Conservation (phyloP, 805 yeast genomes). For the Kuraishia ogatae region DNA sequence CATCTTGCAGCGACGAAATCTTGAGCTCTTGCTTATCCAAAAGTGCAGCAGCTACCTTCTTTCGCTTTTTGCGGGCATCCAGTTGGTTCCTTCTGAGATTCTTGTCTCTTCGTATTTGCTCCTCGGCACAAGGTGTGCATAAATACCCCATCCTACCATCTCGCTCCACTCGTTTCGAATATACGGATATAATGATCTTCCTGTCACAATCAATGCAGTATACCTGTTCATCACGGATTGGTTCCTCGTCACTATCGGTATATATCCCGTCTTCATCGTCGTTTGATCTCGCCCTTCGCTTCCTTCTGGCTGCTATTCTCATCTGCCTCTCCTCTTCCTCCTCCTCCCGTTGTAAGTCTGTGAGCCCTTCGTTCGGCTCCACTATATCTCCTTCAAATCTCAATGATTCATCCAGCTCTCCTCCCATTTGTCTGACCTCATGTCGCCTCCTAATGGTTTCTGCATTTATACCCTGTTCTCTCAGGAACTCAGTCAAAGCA, state of each 20-base stretch:
- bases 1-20: conserved; percentile 70
- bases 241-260: conserved; percentile 11
- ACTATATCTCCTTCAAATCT: conserved; percentile 12
- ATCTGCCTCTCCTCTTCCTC: conserved; percentile 11
- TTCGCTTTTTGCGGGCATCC: conserved; percentile 64
- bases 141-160: conserved; percentile 51
- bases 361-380: conserved; percentile 3
- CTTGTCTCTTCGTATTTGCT: conserved; percentile 31
- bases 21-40: conserved; percentile 59
- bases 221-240: conserved; percentile 31
- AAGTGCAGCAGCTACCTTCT: conserved; percentile 76
- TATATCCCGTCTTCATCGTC: conserved; percentile 22
- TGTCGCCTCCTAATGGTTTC: conserved; percentile 53
- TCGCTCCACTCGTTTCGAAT: conserved; percentile 41
- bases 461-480: conserved; percentile 85
- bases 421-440: conserved; percentile 16
- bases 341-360: conserved; percentile 7
- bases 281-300: conserved; percentile 25
- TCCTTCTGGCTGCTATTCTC: conserved; percentile 6
- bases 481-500: conserved; percentile 81
- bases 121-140: conserved; percentile 54
- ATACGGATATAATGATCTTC: conserved; percentile 55
- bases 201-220: conserved; percentile 56
- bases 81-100: conserved; percentile 43
- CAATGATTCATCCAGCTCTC: conserved; percentile 9